phyloP scores from a whole-genome alignment of 2,329 filamentous ascomycete species.

The Periconia macrospinosa region DNA sequence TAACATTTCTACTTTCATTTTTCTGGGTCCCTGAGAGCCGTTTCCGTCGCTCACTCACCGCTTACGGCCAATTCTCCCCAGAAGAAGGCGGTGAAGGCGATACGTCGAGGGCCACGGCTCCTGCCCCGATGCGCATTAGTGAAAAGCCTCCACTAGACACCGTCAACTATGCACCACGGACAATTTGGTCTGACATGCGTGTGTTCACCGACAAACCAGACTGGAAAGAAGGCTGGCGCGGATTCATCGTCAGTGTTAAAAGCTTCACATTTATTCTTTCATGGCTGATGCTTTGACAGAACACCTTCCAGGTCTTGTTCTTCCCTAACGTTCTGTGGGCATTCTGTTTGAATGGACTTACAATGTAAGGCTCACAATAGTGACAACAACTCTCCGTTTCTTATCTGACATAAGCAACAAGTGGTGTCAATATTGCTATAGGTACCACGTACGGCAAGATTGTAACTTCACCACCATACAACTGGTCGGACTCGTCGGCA shows the following conservation, averaged over 20 bases:
- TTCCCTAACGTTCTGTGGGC: too few relatives aligned
- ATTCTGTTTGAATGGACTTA: too few relatives aligned
- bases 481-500: conserved; percentile 15
- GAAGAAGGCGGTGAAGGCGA: conserved; percentile 29
- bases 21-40: conserved; percentile 49
- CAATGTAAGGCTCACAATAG: too few relatives aligned
- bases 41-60: conserved; percentile 42
- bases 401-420: too few relatives aligned
- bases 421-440: too few relatives aligned
- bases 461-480: conserved; percentile 18
- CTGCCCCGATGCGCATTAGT: conserved; percentile 13
- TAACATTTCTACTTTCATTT: conserved; percentile 40
- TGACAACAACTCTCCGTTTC: too few relatives aligned
- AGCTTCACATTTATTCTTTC: neutral
- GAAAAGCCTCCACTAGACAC: conserved; percentile 38
- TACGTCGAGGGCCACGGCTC: conserved; percentile 15
- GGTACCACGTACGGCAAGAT: conserved; percentile 14
- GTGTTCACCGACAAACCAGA: conserved; percentile 45
- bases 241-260: conserved; percentile 26
- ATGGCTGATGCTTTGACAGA: too few relatives aligned
- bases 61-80: conserved; percentile 31
- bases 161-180: conserved; percentile 41
- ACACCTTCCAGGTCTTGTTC: too few relatives aligned
- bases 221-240: conserved; percentile 38
- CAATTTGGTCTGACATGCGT: conserved; percentile 42